Base-by-base conservation (phyloP, 148 eudicot genomes). In the Beta vulgaris region DNA sequence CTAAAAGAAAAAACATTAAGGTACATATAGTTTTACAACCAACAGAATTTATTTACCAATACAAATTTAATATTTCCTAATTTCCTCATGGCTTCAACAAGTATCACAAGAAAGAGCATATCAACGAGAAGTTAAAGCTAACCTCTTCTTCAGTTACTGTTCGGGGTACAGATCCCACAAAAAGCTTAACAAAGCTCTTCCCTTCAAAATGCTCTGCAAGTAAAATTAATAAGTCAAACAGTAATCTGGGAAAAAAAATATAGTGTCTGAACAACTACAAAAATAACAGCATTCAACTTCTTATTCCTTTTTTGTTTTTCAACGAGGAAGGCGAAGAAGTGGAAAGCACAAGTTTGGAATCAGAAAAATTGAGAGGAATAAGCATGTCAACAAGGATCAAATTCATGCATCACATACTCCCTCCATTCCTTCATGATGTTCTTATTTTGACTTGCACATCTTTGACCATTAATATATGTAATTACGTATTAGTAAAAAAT, bases 91-190 rank as follows among this genome's bases (percentile, higher is more conserved):
- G 16, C 2, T 43, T 42, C 32, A 3, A 42, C 0, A 43, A 4
- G 13, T 31, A 46, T 51, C 6, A 18, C 4, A 60, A 46, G n/a
- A 31, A 77, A 59, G 46, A 14, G 18, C 68, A 66, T 51, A 35
- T 39, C 13, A 25, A 21, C 44, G n/a, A 66, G 40, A 54, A 53
- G 43, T 61, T 14, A 39, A n/a, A 82, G 74, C 89, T 90, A 83
- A 93, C 98, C 73, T 91, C 92, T 70, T 89, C 91, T 83, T 93
- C 98, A 26, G 87, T 86, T 60, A 87, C 89, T 26, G 98, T 89
- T 85, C 87, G 89, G 43, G 98, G 98, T 76, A 93, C 96, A 68
- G 98, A 93, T 78, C 98, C 98, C 69, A 93, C 87, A 72, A 93
- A 93, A 67, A 93, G 93, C 76, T 93, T 93, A 36, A 87, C 98